Percentiles rank a stretch among this genome's conserved stretches.
These are phyloP conservation scores for Pinus taeda DNA, from an alignment of 75 land plant species.

Conservation along the genomic window DNA sequence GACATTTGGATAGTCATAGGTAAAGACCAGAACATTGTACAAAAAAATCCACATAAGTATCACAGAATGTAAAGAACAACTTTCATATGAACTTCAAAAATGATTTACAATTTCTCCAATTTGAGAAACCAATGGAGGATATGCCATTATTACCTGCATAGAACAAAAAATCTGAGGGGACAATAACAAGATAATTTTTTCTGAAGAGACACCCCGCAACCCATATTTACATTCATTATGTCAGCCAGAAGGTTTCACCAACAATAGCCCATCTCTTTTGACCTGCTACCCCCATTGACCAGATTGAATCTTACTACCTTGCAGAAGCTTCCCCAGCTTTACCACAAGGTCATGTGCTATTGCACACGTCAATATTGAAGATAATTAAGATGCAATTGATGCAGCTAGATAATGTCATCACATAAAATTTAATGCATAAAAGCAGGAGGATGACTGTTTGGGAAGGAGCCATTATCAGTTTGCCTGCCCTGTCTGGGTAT, in stretches of 20 bases:
- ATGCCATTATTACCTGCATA: constrained; percentile 13
- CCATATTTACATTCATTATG: constrained; percentile 13
- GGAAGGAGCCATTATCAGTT: constrained; percentile 7
- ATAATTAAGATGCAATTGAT: not conserved
- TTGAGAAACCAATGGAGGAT: constrained; percentile 13
- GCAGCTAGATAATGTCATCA: too few relatives aligned
- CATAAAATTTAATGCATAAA: not conserved
- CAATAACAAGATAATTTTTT: not conserved
- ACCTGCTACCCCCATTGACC: not conserved
- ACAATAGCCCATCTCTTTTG: not conserved
- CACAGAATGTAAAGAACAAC: not conserved
- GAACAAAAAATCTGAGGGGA: constrained; percentile 11
- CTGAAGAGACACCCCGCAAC: constrained; percentile 3
- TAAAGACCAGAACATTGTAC: too few relatives aligned
- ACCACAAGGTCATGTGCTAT: not conserved
- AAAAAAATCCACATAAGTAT: too few relatives aligned
- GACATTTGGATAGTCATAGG: too few relatives aligned
- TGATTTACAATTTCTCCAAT: constrained; percentile 18
- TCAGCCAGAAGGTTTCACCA: not conserved
- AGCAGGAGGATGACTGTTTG: constrained; percentile 1
- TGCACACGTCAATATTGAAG: not conserved
- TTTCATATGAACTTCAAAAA: constrained; percentile 11
- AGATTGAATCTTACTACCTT: not conserved
- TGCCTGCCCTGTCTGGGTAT: constrained; percentile 6
- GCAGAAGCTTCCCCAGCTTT: not conserved